A percentile compares a stretch with the other conserved stretches of the same genome.
Conservation (phyloP, 23 red algal species). For the Pyropia yezoensis region DNA sequence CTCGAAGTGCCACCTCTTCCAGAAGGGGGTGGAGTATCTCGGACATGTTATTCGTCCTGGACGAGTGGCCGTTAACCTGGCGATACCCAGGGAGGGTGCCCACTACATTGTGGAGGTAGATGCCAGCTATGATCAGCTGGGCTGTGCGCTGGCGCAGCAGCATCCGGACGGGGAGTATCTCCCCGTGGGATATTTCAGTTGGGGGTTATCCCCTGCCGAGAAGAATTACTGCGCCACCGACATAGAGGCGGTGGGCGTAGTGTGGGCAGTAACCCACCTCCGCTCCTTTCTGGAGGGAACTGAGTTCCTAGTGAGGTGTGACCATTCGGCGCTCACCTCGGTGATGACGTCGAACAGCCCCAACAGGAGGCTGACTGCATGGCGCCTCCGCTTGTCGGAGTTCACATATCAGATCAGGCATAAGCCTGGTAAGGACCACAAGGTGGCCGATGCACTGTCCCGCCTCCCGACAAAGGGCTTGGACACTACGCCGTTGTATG, state of each 20-base stretch:
- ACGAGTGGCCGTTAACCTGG: background rate
- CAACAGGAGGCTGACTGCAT: no score
- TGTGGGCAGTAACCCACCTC: conserved; percentile 3
- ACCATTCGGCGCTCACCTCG: conserved; percentile 1
- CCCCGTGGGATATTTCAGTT: conserved; percentile 10
- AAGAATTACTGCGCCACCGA: conserved; percentile 8
- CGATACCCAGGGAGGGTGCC: background rate
- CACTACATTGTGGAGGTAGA: conserved; percentile 13
- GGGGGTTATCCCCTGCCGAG: background rate
- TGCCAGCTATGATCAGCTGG: conserved; percentile 9
- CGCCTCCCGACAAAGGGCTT: no score
- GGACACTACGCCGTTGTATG: no score
- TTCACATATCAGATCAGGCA: no score
- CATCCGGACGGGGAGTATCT: background rate
- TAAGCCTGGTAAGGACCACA: no score
- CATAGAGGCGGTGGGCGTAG: conserved; percentile 4
- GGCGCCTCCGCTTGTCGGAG: no score
- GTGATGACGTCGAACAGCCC: no score
- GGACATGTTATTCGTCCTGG: conserved; percentile 14
- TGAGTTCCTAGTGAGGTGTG: conserved; percentile 8
- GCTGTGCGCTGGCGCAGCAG: conserved; percentile 9
- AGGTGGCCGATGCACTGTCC: no score
- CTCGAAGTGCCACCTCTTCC: no score
- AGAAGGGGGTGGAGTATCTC: no score
- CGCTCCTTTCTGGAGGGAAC: conserved; percentile 3